phyloP scores from a whole-genome alignment of 2,329 filamentous ascomycete species.

The Curvularia sp. region DNA sequence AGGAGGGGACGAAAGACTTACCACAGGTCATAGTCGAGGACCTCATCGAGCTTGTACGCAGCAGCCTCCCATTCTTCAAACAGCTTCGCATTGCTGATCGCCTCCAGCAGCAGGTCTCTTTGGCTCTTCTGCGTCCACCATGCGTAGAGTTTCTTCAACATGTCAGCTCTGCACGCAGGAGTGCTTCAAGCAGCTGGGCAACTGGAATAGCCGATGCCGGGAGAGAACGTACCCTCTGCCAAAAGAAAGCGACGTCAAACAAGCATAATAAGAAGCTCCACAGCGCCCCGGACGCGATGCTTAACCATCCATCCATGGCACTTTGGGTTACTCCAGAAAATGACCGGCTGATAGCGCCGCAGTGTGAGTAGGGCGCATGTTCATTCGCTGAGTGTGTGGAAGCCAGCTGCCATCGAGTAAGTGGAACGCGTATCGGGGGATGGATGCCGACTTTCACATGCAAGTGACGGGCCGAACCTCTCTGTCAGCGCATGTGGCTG shows the following conservation, averaged over 20 bases:
- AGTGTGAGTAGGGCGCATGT: slow-evolving; percentile 31
- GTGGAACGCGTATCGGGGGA: slow-evolving; percentile 16
- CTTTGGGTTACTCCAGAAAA: slow-evolving; percentile 22
- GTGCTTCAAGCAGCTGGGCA: neutral
- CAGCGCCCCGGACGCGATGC: slow-evolving; percentile 20
- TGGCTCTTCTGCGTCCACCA: slow-evolving; percentile 73
- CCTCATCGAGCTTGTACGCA: slow-evolving; percentile 81
- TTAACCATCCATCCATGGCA: slow-evolving; percentile 31
- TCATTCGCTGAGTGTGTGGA: slow-evolving; percentile 33
- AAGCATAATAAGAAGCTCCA: slow-evolving; percentile 44
- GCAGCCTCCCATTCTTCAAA: slow-evolving; percentile 89
- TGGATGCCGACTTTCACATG: slow-evolving; percentile 29
- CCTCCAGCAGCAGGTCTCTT: slow-evolving; percentile 69
- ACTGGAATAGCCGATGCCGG: neutral
- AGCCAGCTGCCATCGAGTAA: slow-evolving; percentile 28
- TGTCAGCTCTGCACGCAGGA: slow-evolving; percentile 22
- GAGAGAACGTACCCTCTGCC: slow-evolving; percentile 47
- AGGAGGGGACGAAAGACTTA: slow-evolving; percentile 45
- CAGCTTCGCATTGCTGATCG: slow-evolving; percentile 68
- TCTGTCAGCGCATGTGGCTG: slow-evolving; percentile 12
- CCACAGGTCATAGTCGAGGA: slow-evolving; percentile 83
- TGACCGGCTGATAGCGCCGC: slow-evolving; percentile 25
- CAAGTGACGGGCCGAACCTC: slow-evolving; percentile 17
- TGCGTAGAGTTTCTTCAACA: slow-evolving; percentile 67
- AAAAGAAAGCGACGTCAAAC: slow-evolving; percentile 50